Evolutionary conservation across 495 filamentous ascomycete genomes (phyloP).

Genomic region (Immersiella caudata): DNA sequence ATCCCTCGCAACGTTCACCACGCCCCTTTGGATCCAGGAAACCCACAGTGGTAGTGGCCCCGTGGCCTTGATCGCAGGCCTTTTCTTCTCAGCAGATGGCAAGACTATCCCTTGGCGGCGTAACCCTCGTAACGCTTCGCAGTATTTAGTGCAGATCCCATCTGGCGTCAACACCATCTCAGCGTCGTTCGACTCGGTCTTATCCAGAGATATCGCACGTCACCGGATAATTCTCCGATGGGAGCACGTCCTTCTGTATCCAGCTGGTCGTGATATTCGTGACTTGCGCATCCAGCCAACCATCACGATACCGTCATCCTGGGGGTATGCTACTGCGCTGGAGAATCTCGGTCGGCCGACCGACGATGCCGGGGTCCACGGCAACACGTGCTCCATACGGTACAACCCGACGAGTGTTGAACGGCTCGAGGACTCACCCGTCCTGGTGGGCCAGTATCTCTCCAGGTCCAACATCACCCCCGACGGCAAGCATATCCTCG

Average conservation of each 20-base stretch:
- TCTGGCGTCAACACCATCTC: background rate
- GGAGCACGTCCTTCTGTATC: background rate
- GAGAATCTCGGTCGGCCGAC: background rate
- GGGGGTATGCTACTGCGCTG: background rate
- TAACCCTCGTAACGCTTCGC: background rate
- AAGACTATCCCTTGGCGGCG: background rate
- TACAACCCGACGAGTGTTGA: background rate
- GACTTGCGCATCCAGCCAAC: background rate
- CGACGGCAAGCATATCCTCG: background rate
- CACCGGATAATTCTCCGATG: background rate
- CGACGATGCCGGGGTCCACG: background rate
- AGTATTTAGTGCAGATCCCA: background rate
- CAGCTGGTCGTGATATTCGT: background rate
- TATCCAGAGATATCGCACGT: background rate
- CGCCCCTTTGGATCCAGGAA: constrained; percentile 5
- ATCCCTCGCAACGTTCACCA: background rate
- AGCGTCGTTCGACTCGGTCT: background rate
- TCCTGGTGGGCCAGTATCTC: background rate
- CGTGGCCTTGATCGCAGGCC: background rate
- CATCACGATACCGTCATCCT: background rate
- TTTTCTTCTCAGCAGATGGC: background rate
- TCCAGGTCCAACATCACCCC: background rate
- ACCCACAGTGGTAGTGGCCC: background rate
- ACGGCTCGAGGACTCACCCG: background rate
- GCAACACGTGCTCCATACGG: background rate